A percentile compares a stretch with the other conserved stretches of the same genome.
phyloP scores from a whole-genome alignment of 768 basidiomycete genomes.

The Mycena maculata region DNA sequence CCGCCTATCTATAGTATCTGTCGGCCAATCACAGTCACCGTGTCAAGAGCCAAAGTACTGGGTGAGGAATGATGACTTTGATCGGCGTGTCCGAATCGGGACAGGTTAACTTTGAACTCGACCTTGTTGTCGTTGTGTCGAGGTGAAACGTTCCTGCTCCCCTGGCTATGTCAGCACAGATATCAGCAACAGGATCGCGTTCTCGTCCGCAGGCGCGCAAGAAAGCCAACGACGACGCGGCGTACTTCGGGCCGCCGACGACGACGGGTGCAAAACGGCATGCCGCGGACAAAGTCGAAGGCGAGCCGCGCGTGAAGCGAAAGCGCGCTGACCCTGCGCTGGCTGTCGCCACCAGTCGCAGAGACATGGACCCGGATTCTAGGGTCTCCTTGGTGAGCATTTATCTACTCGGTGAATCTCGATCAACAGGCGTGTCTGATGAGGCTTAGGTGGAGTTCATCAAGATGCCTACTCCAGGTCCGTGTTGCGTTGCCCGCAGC shows the following conservation, averaged over 20 bases:
- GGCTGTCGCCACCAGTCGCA: conserved; percentile 39
- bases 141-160: no score
- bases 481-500: neutral
- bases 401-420: conserved; percentile 1
- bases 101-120: no score
- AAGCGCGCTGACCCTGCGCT: conserved; percentile 59
- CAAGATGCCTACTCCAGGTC: conserved; percentile 65
- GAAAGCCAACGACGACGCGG: conserved; percentile 75
- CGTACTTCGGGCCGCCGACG: conserved; percentile 71
- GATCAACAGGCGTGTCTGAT: conserved; percentile 11
- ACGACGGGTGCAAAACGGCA: conserved; percentile 68
- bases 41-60: no score
- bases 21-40: no score
- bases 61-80: no score
- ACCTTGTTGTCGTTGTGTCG: no score
- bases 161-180: conserved; percentile 48
- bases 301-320: conserved; percentile 80
- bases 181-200: conserved; percentile 60
- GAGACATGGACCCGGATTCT: conserved; percentile 54
- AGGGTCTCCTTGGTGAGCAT: conserved; percentile 55
- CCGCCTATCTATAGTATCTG: no score
- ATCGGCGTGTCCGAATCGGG: no score
- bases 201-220: conserved; percentile 73
- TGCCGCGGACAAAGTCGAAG: conserved; percentile 74
- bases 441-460: conserved; percentile 76